Evolutionary conservation across 805 yeast species (phyloP).

Genomic region (Clavispora phyllophila): DNA sequence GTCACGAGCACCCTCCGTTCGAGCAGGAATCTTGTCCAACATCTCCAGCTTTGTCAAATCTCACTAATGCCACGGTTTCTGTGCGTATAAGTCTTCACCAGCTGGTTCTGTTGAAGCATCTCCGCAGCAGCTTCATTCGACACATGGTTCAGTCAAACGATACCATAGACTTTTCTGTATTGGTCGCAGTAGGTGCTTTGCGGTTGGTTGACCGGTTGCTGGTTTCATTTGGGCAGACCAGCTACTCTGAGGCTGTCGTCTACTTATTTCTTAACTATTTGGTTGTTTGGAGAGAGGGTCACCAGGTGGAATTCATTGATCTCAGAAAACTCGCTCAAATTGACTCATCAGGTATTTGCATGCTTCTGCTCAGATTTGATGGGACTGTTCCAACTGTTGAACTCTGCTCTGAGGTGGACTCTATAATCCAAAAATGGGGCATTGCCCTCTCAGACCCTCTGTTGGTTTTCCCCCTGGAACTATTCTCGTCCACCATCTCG

Average conservation of each 20-base stretch:
- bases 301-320: neutral
- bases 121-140: slow-evolving; percentile 26
- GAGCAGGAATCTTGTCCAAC: neutral
- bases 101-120: slow-evolving; percentile 19
- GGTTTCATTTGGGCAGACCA: slow-evolving; percentile 16
- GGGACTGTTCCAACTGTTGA: neutral
- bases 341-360: neutral
- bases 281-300: slow-evolving; percentile 18
- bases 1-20: neutral
- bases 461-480: slow-evolving; percentile 29
- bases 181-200: slow-evolving; percentile 30
- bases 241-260: slow-evolving; percentile 12
- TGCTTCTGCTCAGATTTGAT: neutral
- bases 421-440: slow-evolving; percentile 42
- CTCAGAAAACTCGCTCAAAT: neutral
- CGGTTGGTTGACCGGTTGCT: slow-evolving; percentile 31
- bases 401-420: slow-evolving; percentile 18
- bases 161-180: slow-evolving; percentile 19
- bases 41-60: neutral
- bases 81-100: slow-evolving; percentile 16
- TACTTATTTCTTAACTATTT: slow-evolving; percentile 33
- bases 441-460: slow-evolving; percentile 33
- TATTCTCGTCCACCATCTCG: slow-evolving; percentile 30
- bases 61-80: slow-evolving; percentile 8
- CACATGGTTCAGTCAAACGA: slow-evolving; percentile 22